Evolutionary conservation across 1,284 basidiomycete genomes (phyloP), one percentile per base, ranked within the genome.

Genomic region (Butyriboletus appendiculatus): DNA sequence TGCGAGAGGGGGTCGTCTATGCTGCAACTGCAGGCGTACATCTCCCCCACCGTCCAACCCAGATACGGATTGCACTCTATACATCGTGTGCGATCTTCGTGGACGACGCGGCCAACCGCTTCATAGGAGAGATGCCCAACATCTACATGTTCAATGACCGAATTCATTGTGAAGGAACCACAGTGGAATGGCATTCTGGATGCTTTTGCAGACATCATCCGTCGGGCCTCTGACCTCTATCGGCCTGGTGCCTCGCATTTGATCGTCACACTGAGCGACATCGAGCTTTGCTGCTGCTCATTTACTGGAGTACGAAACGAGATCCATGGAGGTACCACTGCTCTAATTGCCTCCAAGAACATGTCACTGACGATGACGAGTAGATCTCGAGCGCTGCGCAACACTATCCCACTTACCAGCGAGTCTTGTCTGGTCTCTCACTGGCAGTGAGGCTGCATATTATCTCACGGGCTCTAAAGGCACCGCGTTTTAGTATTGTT

Each of bases 31-130:
- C 60, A 16, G 53, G 57, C 0, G 35, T 2, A 4, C 62, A 65
- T 48, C 45, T 63, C 14, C 45, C 46, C 2, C 42, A 51, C 10
- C 61, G 52, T 34, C 50, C 45, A 2, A 55, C 48, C 1, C 60
- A 63, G 33, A 52, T 67, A 40, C 66, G 68, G 60, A 67, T 70
- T 20, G 63, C 64, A 4, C 62, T 75, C 16, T 73, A 62, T 42
- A 73, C 69, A 1, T 62, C 70, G 0, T 65, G 59, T 39, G 46
- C 55, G 5, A 59, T 64, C 41, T 70, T 55, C 26, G 43, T 71
- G 28, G 74, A 75, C 46, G 74, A 74, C 39, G 49, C 49, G 6
- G 37, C 61, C 10, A 26, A 40, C 0, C 39, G 20, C 6, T 60
- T 55, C 39, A 44, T 47, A 2, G 43, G 48, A n/a, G 61, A 71